Conservation (phyloP, 164 flowering plant species). For the Nymphaea thermarum region DNA sequence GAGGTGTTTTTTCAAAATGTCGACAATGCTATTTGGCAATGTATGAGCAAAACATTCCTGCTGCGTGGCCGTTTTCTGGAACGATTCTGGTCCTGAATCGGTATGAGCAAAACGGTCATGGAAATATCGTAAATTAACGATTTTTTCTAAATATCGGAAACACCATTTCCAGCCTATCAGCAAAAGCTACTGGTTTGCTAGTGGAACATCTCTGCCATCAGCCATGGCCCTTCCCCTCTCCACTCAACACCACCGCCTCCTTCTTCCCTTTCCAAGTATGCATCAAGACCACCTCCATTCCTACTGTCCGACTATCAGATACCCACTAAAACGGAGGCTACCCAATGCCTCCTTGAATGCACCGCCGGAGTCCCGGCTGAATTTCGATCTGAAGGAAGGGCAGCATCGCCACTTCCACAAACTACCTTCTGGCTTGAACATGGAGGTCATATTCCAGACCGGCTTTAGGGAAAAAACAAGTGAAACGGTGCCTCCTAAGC, state of each 20-base stretch:
- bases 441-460: constrained; percentile 74
- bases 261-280: neutral
- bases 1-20: no score
- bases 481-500: constrained; percentile 10
- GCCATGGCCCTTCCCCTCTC: neutral
- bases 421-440: constrained; percentile 69
- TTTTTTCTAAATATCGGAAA: no score
- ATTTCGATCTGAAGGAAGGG: constrained; percentile 51
- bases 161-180: no score
- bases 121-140: no score
- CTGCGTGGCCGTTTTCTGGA: no score
- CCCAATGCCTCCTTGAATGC: neutral
- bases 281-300: neutral
- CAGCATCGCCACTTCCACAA: constrained; percentile 61
- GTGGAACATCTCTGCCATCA: neutral
- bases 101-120: no score
- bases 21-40: no score
- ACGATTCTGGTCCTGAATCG: no score
- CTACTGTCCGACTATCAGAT: neutral
- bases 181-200: no score
- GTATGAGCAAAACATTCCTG: no score
- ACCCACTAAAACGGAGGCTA: neutral
- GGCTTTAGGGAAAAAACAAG: constrained; percentile 10
- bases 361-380: constrained; percentile 29
- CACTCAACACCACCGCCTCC: neutral